Base-by-base conservation (phyloP, 768 basidiomycete species). In the Sarcomyxa edulis region DNA sequence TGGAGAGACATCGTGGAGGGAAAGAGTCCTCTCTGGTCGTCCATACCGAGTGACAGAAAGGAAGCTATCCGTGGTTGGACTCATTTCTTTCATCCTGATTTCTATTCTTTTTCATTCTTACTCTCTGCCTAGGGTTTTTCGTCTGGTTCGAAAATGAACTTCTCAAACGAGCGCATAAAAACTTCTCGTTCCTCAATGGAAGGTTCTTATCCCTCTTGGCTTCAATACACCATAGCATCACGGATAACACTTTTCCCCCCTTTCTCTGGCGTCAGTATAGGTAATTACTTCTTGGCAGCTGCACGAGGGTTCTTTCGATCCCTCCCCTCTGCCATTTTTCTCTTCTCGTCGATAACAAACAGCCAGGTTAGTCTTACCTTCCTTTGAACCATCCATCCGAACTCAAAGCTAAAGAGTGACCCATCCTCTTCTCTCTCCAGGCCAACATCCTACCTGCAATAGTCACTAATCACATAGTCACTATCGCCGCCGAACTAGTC, bases 1-100 rank as follows among this genome's bases (percentile, higher is more conserved):
- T 98, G 94, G 94, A 69, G 87, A 46, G 79, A 87, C 44, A 86
- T 96, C 40, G 86, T 96, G 8, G 94, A 97, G 62, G 94, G 94
- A 0, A 71, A 71, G 21, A 91, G 84, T 54, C 39, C 52, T 2
- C 66, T 95, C 2, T 98, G 94, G 94, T 54, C 64, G 5, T 89
- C 86, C 1, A 89, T 97, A 25, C 90, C 93, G 0, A 75, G 72
- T 32, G 94, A 96, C 53, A 75, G 90, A 46, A 92, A 93, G 58
- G 94, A 97, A 57, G 81, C 82, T 18, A 90, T 97, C 35, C 71
- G 93, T 57, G 88, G 92, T 89, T 61, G 29, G n/a, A 56, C 26
- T 14, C 7, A 27, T n/a, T 9, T 32, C n/a, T 35, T 16, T 32
- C 16, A 6, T n/a, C 10, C 10, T 24, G 18, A 5, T 28, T 26